These are phyloP conservation scores for Poa pratensis DNA, from an alignment of 176 grass and related monocot species.

Conservation along the genomic window DNA sequence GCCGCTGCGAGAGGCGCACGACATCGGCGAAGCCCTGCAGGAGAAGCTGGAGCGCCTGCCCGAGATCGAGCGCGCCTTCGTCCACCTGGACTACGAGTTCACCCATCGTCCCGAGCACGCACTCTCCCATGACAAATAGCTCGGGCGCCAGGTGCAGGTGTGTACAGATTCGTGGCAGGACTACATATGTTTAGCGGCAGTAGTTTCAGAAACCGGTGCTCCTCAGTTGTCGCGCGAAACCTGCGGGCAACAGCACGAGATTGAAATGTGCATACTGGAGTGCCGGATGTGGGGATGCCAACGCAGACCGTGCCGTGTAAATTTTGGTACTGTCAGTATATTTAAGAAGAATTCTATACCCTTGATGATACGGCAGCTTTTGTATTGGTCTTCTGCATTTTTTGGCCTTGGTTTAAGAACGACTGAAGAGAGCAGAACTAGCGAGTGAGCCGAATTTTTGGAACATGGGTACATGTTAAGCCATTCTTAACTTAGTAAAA, in stretches of 20 bases:
- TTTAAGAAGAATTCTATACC: background rate
- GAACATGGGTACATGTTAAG: no score
- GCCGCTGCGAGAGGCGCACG: conserved; percentile 82
- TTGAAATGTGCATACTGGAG: background rate
- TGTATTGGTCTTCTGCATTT: background rate
- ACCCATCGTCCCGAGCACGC: conserved; percentile 88
- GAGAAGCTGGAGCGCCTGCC: conserved; percentile 95
- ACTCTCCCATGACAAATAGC: conserved; percentile 67
- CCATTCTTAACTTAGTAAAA: no score
- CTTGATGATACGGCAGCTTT: no score
- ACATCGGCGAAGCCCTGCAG: conserved; percentile 93
- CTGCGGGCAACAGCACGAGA: conserved; percentile 29
- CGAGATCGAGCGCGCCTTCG: conserved; percentile 91
- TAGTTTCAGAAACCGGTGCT: conserved; percentile 12
- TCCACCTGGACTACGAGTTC: conserved; percentile 98
- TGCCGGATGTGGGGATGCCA: background rate
- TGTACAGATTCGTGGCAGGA: background rate
- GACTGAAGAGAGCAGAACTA: no score
- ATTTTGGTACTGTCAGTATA: background rate
- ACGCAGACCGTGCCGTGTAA: background rate
- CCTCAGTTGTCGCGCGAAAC: conserved; percentile 38
- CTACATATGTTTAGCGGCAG: background rate
- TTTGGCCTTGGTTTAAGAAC: background rate
- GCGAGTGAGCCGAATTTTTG: no score
- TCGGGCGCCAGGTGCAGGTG: background rate